Base-by-base conservation (phyloP, 306 rosid genomes). In the Luffa aegyptiaca region DNA sequence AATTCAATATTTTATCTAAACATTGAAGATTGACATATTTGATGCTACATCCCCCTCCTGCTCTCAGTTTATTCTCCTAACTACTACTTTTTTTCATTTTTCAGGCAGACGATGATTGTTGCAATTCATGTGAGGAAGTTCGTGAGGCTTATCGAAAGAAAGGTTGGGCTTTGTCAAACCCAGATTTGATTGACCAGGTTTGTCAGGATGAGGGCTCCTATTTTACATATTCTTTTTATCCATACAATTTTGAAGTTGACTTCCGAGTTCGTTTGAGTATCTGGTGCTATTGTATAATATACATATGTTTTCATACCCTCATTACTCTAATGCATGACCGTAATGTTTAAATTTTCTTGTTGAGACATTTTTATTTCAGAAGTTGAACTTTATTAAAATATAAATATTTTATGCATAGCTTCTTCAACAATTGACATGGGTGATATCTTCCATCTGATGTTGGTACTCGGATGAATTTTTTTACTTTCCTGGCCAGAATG, bases 101-200 rank as follows among this genome's bases (percentile, higher is more conserved):
- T 84, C 86, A 96, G 99, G 26, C 92, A 52, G 97, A 96, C 73
- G 97, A 96, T 6, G 94, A 96, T 4, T 96, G 99, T 80, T 96
- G 98, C 85, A 93, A 93, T 85, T 77, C 89, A 39, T 93, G 99
- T 42, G 98, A 96, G 89, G 99, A 96, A 13, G 98, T 96, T 79
- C 98, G 98, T 11, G 99, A 93, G 88, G 98, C 99, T 72, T 96
- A 96, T 86, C 90, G 83, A 31, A 93, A 89, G 89, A 93, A 93
- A 86, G 99, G 99, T 44, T 96, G 99, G 99, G 98, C 86, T 0
- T 62, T 96, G 79, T 96, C 99, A 82, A 93, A 93, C 84, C 99
- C 98, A 21, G 98, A 96, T 88, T 35, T 83, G 87, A 81, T 96
- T 85, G 97, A 96, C 81, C 98, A 96, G 97, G 98, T 96, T 26